Evolutionary conservation across 2,329 filamentous ascomycete species (phyloP).

Genomic region (Fusarium sp.): DNA sequence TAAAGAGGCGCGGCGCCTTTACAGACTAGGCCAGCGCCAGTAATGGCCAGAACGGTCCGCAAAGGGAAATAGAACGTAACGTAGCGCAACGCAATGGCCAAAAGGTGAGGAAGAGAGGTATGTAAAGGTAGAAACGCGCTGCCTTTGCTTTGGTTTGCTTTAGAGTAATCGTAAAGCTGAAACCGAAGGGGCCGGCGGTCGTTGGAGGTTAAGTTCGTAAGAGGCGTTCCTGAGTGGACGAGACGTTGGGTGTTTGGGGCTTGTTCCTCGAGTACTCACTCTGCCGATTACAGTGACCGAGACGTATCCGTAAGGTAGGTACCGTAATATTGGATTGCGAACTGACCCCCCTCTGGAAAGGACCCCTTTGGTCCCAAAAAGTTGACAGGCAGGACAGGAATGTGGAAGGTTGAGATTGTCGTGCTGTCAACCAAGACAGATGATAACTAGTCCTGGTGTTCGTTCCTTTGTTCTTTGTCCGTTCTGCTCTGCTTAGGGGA

Average conservation of each 20-base stretch:
- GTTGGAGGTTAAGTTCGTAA: slow-evolving; percentile 28
- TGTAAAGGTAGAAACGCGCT: neutral
- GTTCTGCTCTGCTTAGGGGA: neutral
- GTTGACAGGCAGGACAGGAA: slow-evolving; percentile 17
- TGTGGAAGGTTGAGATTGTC: neutral
- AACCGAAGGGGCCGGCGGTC: slow-evolving; percentile 17
- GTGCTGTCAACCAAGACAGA: slow-evolving; percentile 3
- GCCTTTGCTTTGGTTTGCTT: neutral
- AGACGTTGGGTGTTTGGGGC: slow-evolving; percentile 29
- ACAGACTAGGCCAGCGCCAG: slow-evolving; percentile 34
- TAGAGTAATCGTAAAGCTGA: slow-evolving; percentile 20
- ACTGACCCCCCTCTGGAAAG: neutral
- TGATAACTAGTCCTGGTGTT: neutral
- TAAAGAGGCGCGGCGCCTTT: slow-evolving; percentile 27
- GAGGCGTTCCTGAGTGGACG: slow-evolving; percentile 29
- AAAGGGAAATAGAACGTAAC: slow-evolving; percentile 15
- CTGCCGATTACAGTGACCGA: slow-evolving; percentile 1
- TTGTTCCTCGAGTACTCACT: neutral
- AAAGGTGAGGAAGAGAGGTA: neutral
- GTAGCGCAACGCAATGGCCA: slow-evolving; percentile 13
- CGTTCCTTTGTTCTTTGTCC: slow-evolving; percentile 12
- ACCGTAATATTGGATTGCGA: neutral
- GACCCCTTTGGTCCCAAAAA: slow-evolving; percentile 12
- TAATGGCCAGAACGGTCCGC: slow-evolving; percentile 35
- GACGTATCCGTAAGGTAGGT: too few species aligned